Evolutionary conservation across 306 rosid genomes (phyloP), one percentile per base, ranked within the genome.

Genomic region (Trifolium fragiferum): DNA sequence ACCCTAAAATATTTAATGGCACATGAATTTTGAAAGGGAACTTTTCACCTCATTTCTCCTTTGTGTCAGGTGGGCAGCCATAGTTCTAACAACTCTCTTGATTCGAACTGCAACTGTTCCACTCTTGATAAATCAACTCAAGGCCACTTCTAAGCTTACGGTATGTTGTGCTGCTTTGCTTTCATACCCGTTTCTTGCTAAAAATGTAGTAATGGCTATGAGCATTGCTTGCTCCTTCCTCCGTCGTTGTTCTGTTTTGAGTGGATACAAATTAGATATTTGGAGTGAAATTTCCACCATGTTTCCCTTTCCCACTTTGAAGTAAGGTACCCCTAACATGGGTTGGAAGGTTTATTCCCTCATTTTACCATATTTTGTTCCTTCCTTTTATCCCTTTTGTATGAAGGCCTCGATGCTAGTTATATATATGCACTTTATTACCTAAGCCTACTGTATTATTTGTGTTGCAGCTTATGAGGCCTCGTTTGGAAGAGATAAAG

Each of bases 51-150:
- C 37, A 54, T 76, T 40, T 9, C 53, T 73, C 72, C 35, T 38
- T 79, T 76, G 25, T 78, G 80, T 79, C 86, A 94, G 99, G 99
- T 92, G 97, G 97, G 89, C 87, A 44, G 70, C 90, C 75, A 92
- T 94, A 64, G 96, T 67, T 49, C 33, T 90, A 47, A 75, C 97
- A 66, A 88, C 96, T 44, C 53, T 94, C 23, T 7, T 89, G 74
- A 90, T 94, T 82, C 96, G 97, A 65, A 46, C 76, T 0, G 82
- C 86, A 40, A 88, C 95, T 6, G 15, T 85, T 76, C 97, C 97
- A 11, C 88, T 92, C 75, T 51, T 87, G 70, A 81, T 94, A 60
- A 82, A 90, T 85, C 95, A 88, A 82, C 89, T 89, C 21, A 94
- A 94, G 85, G 84, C 97, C 70, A 84, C 93, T 20, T 66, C 90